These are phyloP conservation scores for Nosema bombycis DNA, from an alignment of 371 early-diverging fungal genomes.

Conservation along the genomic window DNA sequence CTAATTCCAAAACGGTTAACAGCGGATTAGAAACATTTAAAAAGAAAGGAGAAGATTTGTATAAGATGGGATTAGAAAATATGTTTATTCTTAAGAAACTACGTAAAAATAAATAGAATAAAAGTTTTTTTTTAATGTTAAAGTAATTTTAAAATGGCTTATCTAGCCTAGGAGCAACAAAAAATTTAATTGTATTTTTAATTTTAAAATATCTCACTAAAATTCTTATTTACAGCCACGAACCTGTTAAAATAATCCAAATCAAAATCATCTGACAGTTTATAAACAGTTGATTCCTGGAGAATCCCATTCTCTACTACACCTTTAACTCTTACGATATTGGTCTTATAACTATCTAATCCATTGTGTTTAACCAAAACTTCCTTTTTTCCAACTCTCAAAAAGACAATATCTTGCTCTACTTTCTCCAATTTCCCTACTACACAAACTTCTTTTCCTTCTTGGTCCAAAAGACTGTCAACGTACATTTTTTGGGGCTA, in stretches of 20 bases:
- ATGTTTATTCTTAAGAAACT: slow-evolving; percentile 7
- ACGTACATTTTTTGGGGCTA: slow-evolving; percentile 25
- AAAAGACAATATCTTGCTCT: slow-evolving; percentile 41
- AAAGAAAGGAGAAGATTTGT: neutral
- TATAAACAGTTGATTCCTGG: slow-evolving; percentile 24
- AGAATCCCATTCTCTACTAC: slow-evolving; percentile 43
- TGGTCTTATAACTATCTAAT: slow-evolving; percentile 44
- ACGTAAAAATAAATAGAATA: slow-evolving; percentile 3
- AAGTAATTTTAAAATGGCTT: neutral
- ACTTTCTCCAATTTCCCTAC: slow-evolving; percentile 42
- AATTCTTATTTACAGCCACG: slow-evolving; percentile 28
- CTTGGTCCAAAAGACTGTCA: neutral
- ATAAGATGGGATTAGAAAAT: slow-evolving; percentile 15
- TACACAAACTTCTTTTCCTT: slow-evolving; percentile 31
- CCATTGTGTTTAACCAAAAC: slow-evolving; percentile 46
- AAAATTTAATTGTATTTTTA: neutral
- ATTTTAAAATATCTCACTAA: slow-evolving; percentile 41
- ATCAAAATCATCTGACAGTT: slow-evolving; percentile 50
- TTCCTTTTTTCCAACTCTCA: slow-evolving; percentile 22
- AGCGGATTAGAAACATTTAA: neutral
- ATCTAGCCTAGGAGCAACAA: neutral
- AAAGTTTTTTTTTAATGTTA: neutral
- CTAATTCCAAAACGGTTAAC: neutral
- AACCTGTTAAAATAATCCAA: slow-evolving; percentile 29
- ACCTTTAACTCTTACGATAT: slow-evolving; percentile 43